These are phyloP conservation scores for Orbilia quercus DNA, from an alignment of 2,329 filamentous ascomycete genomes.

Conservation along the genomic window DNA sequence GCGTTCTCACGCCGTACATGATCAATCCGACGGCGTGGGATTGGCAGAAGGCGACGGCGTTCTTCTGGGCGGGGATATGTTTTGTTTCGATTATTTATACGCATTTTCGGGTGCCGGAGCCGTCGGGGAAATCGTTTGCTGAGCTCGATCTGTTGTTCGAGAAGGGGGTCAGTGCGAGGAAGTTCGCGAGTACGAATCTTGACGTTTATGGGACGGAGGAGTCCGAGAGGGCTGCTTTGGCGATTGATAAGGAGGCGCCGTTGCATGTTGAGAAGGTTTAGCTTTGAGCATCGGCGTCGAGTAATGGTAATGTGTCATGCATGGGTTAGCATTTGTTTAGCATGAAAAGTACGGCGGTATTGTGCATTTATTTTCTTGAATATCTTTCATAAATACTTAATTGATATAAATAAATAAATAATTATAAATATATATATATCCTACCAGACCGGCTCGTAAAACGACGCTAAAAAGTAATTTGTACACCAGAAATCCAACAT, in stretches of 20 bases:
- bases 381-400: too few relatives aligned
- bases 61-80: conserved; percentile 72
- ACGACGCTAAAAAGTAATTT: not conserved
- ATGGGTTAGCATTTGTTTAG: not conserved
- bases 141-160: conserved; percentile 89
- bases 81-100: conserved; percentile 84
- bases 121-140: conserved; percentile 81
- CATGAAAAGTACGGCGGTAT: conserved; percentile 1
- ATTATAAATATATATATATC: not conserved
- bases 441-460: not conserved
- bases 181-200: conserved; percentile 73
- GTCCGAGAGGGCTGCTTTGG: conserved; percentile 39
- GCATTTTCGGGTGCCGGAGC: conserved; percentile 83
- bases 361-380: conserved; percentile 1
- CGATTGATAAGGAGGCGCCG: conserved; percentile 32
- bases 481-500: not conserved
- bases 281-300: not conserved
- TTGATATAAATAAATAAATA: too few relatives aligned
- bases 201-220: conserved; percentile 68
- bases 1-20: conserved; percentile 90
- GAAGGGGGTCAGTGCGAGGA: conserved; percentile 74
- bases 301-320: conserved; percentile 24
- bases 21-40: conserved; percentile 87
- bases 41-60: conserved; percentile 72
- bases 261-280: conserved; percentile 38